These are phyloP conservation scores for Cercospora sp. DNA, from an alignment of 2,329 filamentous ascomycete genomes.

Conservation along the genomic window DNA sequence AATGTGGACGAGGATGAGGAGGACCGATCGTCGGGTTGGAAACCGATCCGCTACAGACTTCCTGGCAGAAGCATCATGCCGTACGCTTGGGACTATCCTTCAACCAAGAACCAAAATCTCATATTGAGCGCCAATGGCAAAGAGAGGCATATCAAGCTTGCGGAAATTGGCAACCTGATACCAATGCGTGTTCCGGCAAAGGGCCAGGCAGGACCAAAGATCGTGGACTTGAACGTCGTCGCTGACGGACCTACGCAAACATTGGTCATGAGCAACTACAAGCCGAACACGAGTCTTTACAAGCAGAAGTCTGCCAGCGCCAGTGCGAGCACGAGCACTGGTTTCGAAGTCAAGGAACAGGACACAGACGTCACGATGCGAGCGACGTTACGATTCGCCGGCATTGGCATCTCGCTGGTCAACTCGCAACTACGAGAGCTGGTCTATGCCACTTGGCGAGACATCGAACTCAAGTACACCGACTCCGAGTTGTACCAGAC, in stretches of 20 bases:
- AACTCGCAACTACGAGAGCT: constrained; percentile 90
- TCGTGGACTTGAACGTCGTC: constrained; percentile 94
- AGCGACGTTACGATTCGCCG: constrained; percentile 82
- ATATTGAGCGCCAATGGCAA: constrained; percentile 76
- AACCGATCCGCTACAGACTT: constrained; percentile 85
- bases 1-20: constrained; percentile 90
- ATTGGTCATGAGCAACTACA: constrained; percentile 90
- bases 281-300: constrained; percentile 89
- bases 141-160: constrained; percentile 88
- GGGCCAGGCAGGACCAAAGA: constrained; percentile 69
- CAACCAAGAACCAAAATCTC: constrained; percentile 93
- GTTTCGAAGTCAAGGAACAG: constrained; percentile 91
- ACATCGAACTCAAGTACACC: constrained; percentile 85
- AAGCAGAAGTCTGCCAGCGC: constrained; percentile 60
- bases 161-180: constrained; percentile 93
- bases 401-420: constrained; percentile 89
- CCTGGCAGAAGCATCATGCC: constrained; percentile 98
- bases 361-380: constrained; percentile 87
- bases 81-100: constrained; percentile 98
- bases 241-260: constrained; percentile 96
- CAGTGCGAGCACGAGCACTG: constrained; percentile 63
- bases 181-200: constrained; percentile 78
- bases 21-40: constrained; percentile 78
- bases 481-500: constrained; percentile 96
- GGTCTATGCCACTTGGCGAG: constrained; percentile 88